Percentiles rank a stretch among this genome's conserved stretches.
Conservation (phyloP, 1,139 yeast genomes). For the Lodderomyces parapsilosis region DNA sequence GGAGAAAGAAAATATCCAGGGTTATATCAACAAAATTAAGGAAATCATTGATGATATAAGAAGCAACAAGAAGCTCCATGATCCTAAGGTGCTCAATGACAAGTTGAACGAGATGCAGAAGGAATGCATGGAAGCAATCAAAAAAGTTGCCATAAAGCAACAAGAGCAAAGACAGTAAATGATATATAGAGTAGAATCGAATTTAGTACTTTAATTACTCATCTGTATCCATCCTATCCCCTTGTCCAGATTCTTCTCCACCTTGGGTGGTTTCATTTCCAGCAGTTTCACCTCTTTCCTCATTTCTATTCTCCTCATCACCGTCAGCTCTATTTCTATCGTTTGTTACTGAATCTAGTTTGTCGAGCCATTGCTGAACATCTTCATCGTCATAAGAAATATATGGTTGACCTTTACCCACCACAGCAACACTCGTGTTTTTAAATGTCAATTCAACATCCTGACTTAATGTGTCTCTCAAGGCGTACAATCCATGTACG, state of each 20-base stretch:
- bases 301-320: slow-evolving; percentile 27
- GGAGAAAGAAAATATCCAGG: slow-evolving; percentile 30
- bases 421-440: slow-evolving; percentile 89
- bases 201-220: slow-evolving; percentile 20
- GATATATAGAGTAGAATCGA: not conserved
- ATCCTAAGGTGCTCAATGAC: slow-evolving; percentile 37
- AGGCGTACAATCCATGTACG: slow-evolving; percentile 84
- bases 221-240: slow-evolving; percentile 55
- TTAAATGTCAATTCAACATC: slow-evolving; percentile 84
- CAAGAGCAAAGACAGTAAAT: slow-evolving; percentile 10
- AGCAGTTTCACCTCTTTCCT: slow-evolving; percentile 22
- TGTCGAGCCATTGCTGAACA: slow-evolving; percentile 77
- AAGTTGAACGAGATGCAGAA: slow-evolving; percentile 52
- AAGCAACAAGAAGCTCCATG: slow-evolving; percentile 28
- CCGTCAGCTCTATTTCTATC: slow-evolving; percentile 46
- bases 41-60: slow-evolving; percentile 48
- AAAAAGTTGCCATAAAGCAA: slow-evolving; percentile 51
- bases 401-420: slow-evolving; percentile 76
- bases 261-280: not conserved
- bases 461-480: slow-evolving; percentile 91
- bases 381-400: slow-evolving; percentile 82
- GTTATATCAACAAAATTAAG: slow-evolving; percentile 36
- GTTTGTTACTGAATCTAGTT: slow-evolving; percentile 59
- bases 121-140: slow-evolving; percentile 49
- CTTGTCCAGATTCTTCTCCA: slow-evolving; percentile 13